Evolutionary conservation across 2,329 filamentous ascomycete genomes (phyloP).

Genomic region (Lachnellula arida): DNA sequence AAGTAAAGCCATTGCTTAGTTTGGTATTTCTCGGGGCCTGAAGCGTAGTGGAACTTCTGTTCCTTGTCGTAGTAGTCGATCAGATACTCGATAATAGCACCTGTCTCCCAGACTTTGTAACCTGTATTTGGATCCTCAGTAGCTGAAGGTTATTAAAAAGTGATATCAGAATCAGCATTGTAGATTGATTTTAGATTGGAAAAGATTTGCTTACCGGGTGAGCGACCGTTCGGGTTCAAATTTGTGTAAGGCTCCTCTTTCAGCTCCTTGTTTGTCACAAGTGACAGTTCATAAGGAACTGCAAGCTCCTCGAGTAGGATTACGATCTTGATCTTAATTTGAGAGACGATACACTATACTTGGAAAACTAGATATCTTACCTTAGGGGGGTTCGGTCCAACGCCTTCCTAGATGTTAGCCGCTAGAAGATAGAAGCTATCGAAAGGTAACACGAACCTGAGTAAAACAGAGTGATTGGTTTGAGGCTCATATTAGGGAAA

Average conservation of each 20-base stretch:
- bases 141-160: background rate
- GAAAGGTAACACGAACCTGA: background rate
- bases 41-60: constrained; percentile 32
- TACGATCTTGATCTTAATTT: constrained; percentile 30
- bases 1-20: constrained; percentile 37
- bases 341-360: background rate
- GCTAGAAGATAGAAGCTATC: background rate
- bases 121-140: constrained; percentile 37
- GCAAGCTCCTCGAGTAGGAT: constrained; percentile 40
- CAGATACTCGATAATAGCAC: constrained; percentile 41
- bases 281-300: constrained; percentile 35
- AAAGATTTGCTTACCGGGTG: constrained; percentile 12
- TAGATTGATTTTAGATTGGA: background rate
- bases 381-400: constrained; percentile 27
- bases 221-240: constrained; percentile 25
- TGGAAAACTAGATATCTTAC: background rate
- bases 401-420: background rate
- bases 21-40: constrained; percentile 28
- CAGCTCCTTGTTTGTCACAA: constrained; percentile 35
- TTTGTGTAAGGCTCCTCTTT: constrained; percentile 35
- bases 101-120: constrained; percentile 40
- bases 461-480: background rate
- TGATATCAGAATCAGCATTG: background rate
- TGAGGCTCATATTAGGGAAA: background rate
- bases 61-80: constrained; percentile 37